phyloP scores from a whole-genome alignment of 192 early-diverging fungal genomes.

The Thamnidium elegans region DNA sequence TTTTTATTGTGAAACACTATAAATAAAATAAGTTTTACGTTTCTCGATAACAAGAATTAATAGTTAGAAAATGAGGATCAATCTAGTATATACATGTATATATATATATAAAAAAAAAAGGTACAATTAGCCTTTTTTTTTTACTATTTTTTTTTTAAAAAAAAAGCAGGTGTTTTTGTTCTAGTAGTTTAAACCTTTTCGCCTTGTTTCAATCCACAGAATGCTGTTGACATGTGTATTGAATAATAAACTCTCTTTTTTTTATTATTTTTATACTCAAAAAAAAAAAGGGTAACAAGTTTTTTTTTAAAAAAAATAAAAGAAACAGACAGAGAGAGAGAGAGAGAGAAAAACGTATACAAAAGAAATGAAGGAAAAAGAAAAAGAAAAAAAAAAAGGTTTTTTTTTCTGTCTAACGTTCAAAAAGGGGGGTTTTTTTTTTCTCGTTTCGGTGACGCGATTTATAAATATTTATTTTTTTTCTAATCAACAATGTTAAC shows the following conservation, averaged over 20 bases:
- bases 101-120: too few relatives aligned
- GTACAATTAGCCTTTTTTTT: background rate
- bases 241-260: background rate
- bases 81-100: background rate
- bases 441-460: background rate
- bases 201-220: slow-evolving; percentile 5
- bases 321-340: background rate
- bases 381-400: too few relatives aligned
- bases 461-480: background rate
- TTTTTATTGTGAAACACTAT: background rate
- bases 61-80: slow-evolving; percentile 1
- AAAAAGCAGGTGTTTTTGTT: too few relatives aligned
- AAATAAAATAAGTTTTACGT: background rate
- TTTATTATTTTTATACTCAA: background rate
- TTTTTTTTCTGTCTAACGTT: slow-evolving; percentile 1
- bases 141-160: too few relatives aligned
- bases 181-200: background rate
- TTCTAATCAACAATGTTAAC: slow-evolving; percentile 28
- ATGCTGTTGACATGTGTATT: background rate
- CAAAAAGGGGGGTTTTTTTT: background rate
- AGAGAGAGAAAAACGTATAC: background rate
- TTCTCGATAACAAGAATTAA: slow-evolving; percentile 14
- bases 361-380: background rate
- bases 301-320: background rate
- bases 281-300: background rate